Percentiles rank a stretch among this genome's conserved stretches.
Conservation (phyloP, 495 filamentous ascomycete genomes). For the Xylaria sp. region DNA sequence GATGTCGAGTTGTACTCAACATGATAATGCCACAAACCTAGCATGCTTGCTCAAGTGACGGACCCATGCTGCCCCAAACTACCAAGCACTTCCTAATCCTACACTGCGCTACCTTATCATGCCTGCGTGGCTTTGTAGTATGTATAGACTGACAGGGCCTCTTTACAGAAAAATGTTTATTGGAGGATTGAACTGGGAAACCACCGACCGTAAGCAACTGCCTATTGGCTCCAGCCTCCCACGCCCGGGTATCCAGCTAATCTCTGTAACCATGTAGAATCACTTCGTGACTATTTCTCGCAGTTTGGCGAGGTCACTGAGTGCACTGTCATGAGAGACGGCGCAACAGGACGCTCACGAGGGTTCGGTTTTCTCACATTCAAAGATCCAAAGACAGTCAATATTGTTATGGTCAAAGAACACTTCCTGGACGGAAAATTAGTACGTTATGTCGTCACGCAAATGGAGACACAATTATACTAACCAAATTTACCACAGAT, state of each 20-base stretch:
- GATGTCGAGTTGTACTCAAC: conserved; percentile 18
- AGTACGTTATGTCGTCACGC: conserved; percentile 64
- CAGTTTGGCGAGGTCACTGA: conserved; percentile 97
- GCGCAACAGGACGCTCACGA: conserved; percentile 88
- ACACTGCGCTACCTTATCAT: conserved; percentile 7
- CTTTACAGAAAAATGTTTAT: conserved; percentile 95
- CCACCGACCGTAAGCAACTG: conserved; percentile 84
- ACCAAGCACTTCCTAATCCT: neutral
- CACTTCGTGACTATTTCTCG: conserved; percentile 97
- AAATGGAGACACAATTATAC: neutral
- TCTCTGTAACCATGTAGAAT: conserved; percentile 65
- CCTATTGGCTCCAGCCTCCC: conserved; percentile 4
- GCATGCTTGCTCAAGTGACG: conserved; percentile 32
- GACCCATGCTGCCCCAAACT: conserved; percentile 21
- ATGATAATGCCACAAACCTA: conserved; percentile 23
- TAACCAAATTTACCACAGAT: conserved; percentile 63
- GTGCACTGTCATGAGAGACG: conserved; percentile 98
- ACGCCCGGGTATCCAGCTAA: conserved; percentile 27
- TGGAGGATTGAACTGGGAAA: conserved; percentile 98
- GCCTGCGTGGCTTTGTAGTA: conserved; percentile 21
- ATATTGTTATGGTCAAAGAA: conserved; percentile 99
- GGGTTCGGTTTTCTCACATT: conserved; percentile 98
- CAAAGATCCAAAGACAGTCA: conserved; percentile 95
- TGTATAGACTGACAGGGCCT: conserved; percentile 41
- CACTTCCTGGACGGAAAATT: conserved; percentile 98